These are phyloP conservation scores for Phytophthora melonis DNA, from an alignment of 352 stramenopile genomes.

Conservation along the genomic window DNA sequence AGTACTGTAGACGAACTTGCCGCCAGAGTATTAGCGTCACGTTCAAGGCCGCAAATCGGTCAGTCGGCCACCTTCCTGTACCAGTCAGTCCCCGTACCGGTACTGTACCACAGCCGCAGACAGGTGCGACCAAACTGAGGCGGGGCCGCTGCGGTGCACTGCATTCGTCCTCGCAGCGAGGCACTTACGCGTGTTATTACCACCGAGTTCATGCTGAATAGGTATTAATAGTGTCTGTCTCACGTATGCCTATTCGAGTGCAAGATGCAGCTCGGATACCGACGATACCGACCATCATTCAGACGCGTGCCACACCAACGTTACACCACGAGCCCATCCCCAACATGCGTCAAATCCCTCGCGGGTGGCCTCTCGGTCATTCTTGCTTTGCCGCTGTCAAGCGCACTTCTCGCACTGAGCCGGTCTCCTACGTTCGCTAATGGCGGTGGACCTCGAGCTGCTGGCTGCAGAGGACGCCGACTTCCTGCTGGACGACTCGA, in stretches of 20 bases:
- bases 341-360: constrained; percentile 26
- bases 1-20: not conserved
- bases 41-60: too few species aligned
- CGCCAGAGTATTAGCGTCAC: too few species aligned
- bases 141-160: not conserved
- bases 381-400: constrained; percentile 8
- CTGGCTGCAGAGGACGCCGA: constrained; percentile 29
- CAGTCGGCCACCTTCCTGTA: too few species aligned
- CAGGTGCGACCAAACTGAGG: too few species aligned
- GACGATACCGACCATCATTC: constrained; percentile 3
- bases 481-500: constrained; percentile 38
- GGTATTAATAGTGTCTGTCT: not conserved
- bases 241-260: too few species aligned
- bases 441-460: constrained; percentile 39
- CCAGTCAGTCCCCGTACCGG: too few species aligned
- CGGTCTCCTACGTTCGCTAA: not conserved
- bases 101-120: too few species aligned
- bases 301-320: not conserved
- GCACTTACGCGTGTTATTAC: too few species aligned
- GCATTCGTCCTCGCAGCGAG: not conserved
- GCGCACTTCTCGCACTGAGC: not conserved
- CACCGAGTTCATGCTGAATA: too few species aligned
- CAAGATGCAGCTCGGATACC: too few species aligned
- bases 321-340: constrained; percentile 9
- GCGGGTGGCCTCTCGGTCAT: constrained; percentile 4